phyloP scores from a whole-genome alignment of 306 rosid genomes.

The Acacia acuminata region DNA sequence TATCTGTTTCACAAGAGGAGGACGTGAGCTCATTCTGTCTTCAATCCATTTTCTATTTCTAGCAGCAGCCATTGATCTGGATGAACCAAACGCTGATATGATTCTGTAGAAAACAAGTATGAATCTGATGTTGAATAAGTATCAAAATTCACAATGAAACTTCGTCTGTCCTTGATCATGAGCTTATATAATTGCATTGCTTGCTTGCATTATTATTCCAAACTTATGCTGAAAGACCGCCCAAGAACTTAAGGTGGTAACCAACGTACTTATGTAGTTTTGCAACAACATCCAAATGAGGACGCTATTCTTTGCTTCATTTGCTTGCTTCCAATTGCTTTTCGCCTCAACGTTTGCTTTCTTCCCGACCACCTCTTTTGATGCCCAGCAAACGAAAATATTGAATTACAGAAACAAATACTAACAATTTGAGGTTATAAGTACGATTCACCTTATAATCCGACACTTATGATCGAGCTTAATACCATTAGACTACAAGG shows the following conservation, averaged over 20 bases:
- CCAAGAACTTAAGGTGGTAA: not conserved
- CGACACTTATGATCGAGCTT: too few species aligned
- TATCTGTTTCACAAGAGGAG: conserved; percentile 37
- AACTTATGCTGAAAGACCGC: not conserved
- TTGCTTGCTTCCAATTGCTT: not conserved
- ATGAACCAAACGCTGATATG: conserved; percentile 1
- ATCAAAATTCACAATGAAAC: not conserved
- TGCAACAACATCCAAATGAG: not conserved
- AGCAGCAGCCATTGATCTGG: conserved; percentile 47
- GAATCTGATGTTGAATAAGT: conserved; percentile 25
- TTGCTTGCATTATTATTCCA: conserved; percentile 4
- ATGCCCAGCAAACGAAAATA: not conserved
- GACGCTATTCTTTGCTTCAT: conserved; percentile 6
- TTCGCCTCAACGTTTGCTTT: not conserved
- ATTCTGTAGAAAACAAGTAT: not conserved
- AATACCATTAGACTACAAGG: too few species aligned
- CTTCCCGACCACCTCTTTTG: not conserved
- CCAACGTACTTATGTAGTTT: not conserved
- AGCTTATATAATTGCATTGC: conserved; percentile 19
- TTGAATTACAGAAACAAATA: not conserved
- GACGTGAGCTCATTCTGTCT: conserved; percentile 17
- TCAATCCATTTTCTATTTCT: conserved; percentile 36
- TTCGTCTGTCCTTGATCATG: not conserved
- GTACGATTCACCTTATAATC: too few species aligned
- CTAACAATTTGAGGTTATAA: too few species aligned